Evolutionary conservation across 345 rosid species (phyloP), one percentile per base, ranked within the genome.

Genomic region (Carallia pectinifolia): DNA sequence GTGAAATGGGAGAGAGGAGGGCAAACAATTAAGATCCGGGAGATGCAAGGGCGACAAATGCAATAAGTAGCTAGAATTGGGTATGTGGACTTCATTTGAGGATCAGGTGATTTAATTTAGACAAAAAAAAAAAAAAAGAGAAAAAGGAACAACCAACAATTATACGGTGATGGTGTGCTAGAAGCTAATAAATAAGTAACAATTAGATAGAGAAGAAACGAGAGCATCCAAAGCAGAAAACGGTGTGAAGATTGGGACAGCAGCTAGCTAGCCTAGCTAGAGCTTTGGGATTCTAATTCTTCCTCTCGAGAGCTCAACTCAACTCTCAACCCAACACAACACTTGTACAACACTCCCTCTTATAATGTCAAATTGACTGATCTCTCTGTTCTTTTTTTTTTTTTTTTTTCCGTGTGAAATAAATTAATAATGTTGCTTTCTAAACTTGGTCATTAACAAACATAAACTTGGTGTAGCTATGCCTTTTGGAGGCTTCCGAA

Each of bases 171-270:
- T 33, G 55, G 55, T 3, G 55, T 52, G n/a, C 34, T 33, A 33
- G 34, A 4, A 33, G 34, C 34, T 33, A 33, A 33, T 1, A 1
- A 33, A 33, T 33, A 33, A 33, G 34, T 33, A 33, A 33, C 34
- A 33, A 33, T 33, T 33, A 38, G 8, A 50, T 8, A 37, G 50
- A 31, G 50, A 44, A 44, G 69, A 30, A 50, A 34, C 48, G 37
- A 67, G 68, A 77, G 74, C 71, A 53, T 75, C 88, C 84, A 85
- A 83, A 73, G 29, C 78, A 85, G 86, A 85, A 58, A 77, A 84
- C 70, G 74, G 76, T 40, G 78, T 4, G 38, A 76, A 70, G 72
- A 71, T 55, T 78, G 44, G 68, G 87, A 83, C 87, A 81, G 77
- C 23, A 47, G 19, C 36, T 33, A 33, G 34, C 34, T 33, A 33